Evolutionary conservation across 331 rosid species (phyloP).

Genomic region (Malus hybrid): DNA sequence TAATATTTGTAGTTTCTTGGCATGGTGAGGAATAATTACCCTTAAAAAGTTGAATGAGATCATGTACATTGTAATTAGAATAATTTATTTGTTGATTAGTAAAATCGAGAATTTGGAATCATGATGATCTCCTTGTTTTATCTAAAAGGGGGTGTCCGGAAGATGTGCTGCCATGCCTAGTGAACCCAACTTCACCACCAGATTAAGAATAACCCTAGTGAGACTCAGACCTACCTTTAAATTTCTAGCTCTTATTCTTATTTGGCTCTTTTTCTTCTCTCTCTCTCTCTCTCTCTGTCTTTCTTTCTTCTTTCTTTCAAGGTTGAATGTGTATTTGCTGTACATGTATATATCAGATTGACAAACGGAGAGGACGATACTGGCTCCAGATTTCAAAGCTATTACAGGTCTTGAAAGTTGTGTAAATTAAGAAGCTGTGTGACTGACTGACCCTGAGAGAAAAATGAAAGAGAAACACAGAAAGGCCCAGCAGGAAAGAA

Average conservation of each 20-base stretch:
- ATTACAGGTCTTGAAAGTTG: conserved; percentile 51
- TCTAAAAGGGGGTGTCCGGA: conserved; percentile 47
- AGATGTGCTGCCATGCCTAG: conserved; percentile 50
- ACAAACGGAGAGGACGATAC: conserved; percentile 92
- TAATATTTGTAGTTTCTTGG: neutral
- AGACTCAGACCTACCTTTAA: neutral
- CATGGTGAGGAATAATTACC: neutral
- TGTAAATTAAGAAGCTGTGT: conserved; percentile 22
- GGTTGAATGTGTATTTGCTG: conserved; percentile 6
- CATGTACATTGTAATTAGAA: neutral
- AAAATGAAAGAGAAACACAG: conserved; percentile 3
- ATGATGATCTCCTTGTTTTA: conserved; percentile 6
- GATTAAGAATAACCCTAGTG: neutral
- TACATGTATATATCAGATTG: conserved; percentile 37
- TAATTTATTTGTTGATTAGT: neutral
- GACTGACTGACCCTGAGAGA: neutral
- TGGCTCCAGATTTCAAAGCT: conserved; percentile 78
- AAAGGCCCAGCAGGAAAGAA: conserved; percentile 34
- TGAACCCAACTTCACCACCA: neutral
- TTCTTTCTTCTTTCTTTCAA: neutral
- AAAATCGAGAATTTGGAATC: conserved; percentile 8
- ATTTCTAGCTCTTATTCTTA: neutral
- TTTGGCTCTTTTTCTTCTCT: neutral
- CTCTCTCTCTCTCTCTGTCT: neutral
- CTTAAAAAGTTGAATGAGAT: neutral